phyloP scores from a whole-genome alignment of 2,329 filamentous ascomycete genomes.

The Epichloe gansuensis region DNA sequence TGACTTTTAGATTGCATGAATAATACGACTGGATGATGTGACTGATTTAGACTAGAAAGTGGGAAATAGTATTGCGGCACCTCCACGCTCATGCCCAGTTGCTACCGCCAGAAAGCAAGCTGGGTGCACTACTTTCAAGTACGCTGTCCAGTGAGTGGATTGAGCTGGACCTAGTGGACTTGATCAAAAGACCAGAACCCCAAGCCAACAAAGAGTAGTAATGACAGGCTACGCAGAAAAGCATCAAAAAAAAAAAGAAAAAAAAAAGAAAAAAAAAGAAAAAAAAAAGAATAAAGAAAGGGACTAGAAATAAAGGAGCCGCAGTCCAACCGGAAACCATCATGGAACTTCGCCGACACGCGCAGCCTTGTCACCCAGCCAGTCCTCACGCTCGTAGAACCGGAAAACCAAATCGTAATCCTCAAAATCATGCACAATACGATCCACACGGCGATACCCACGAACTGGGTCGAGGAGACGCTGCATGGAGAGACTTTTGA shows the following conservation, averaged over 20 bases:
- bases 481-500: constrained; percentile 26
- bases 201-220: background rate
- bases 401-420: constrained; percentile 95
- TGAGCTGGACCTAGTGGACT: background rate
- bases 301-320: background rate
- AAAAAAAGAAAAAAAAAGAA: too few species aligned
- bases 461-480: constrained; percentile 61
- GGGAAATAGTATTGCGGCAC: background rate
- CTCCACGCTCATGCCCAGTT: background rate
- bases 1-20: too few species aligned
- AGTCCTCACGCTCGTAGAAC: constrained; percentile 88
- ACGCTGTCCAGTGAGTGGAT: constrained; percentile 3
- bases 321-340: constrained; percentile 11
- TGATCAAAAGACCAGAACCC: background rate
- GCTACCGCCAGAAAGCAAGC: background rate
- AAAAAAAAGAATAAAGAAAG: background rate
- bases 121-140: background rate
- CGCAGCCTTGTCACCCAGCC: constrained; percentile 39
- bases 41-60: background rate
- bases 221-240: background rate
- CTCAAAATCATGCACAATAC: constrained; percentile 94
- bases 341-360: constrained; percentile 38
- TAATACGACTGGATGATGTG: background rate
- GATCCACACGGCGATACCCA: constrained; percentile 81
- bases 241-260: too few species aligned